Base-by-base conservation (phyloP, 352 stramenopile species). In the Blastocystis sp. region DNA sequence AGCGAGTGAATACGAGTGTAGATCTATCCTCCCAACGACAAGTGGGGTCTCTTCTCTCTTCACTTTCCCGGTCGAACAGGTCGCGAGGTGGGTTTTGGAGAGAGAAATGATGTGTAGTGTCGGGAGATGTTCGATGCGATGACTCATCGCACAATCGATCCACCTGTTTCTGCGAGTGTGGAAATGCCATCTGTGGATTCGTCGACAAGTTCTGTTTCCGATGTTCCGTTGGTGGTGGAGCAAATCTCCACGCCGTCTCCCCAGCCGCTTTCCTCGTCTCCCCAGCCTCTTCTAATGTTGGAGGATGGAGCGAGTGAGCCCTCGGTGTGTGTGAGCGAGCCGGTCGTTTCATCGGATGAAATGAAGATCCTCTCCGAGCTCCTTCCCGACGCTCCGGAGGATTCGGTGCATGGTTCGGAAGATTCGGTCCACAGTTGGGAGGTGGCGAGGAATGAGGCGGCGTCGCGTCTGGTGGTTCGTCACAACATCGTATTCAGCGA, bases 31-130 rank as follows among this genome's bases (percentile, higher is more conserved):
- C 67, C 67, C 6, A 54, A 78, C 7, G 67, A 29, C 4, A 78
- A 78, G 24, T 78, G 67, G 67, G 67, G 67, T 6, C 32, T 78
- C 4, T 78, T 78, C n/a, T 78, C 67, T 4, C 67, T 78, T 1
- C 67, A 78, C n/a, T 57, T 78, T 21, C 44, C 57, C 4, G 67
- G 67, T 21, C 49, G 67, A 48, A 78, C 67, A n/a, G 67, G 67
- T 57, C 0, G 57, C 14, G 67, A 78, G 49, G 67, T 78, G 1
- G 8, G 40, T 8, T n/a, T 38, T 29, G 36, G 42, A 63, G 27
- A 36, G 44, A 6, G 7, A 27, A 38, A 16, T 78, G 42, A 78
- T 24, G 32, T 29, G 36, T 78, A 78, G 67, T 78, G 67, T 56
- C 38, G 57, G 29, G 27, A 14, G 6, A 32, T 34, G 27, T 78